phyloP scores from a whole-genome alignment of 2,329 filamentous ascomycete genomes.

The Epichloe gansuensis region DNA sequence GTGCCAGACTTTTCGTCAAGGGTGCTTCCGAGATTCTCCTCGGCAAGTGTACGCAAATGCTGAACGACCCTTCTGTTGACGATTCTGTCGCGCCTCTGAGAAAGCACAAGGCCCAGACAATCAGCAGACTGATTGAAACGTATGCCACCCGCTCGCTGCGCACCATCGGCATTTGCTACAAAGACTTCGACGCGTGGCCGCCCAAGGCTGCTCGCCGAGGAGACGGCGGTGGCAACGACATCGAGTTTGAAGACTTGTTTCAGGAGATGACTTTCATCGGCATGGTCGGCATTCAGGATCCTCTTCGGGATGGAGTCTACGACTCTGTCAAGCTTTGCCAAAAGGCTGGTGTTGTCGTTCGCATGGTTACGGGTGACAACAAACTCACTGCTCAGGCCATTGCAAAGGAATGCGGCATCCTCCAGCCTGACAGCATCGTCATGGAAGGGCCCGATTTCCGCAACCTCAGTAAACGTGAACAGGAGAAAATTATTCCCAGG shows the following conservation, averaged over 20 bases:
- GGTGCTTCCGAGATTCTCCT: slow-evolving; percentile 55
- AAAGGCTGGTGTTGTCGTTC: slow-evolving; percentile 63
- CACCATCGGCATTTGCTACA: slow-evolving; percentile 74
- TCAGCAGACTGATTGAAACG: slow-evolving; percentile 58
- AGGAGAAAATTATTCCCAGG: slow-evolving; percentile 54
- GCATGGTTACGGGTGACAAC: slow-evolving; percentile 82
- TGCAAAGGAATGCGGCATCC: slow-evolving; percentile 66
- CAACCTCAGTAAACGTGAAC: slow-evolving; percentile 53
- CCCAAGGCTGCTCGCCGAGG: slow-evolving; percentile 46
- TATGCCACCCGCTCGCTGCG: slow-evolving; percentile 73
- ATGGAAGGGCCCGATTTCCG: slow-evolving; percentile 73
- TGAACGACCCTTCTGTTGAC: slow-evolving; percentile 37
- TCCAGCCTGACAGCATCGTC: slow-evolving; percentile 53
- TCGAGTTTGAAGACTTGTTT: slow-evolving; percentile 56
- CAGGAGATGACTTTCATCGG: slow-evolving; percentile 55
- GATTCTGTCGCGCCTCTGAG: slow-evolving; percentile 32
- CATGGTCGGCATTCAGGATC: slow-evolving; percentile 72
- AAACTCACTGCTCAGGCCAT: slow-evolving; percentile 69
- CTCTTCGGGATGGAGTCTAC: slow-evolving; percentile 60
- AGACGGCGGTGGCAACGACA: slow-evolving; percentile 45
- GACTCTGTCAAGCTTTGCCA: slow-evolving; percentile 64
- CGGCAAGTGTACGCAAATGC: slow-evolving; percentile 38
- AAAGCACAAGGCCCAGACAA: slow-evolving; percentile 38
- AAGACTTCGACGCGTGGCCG: slow-evolving; percentile 77
- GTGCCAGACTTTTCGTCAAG: slow-evolving; percentile 47